Evolutionary conservation across 257 asterid species (phyloP).

Genomic region (Thymus mandschuricus): DNA sequence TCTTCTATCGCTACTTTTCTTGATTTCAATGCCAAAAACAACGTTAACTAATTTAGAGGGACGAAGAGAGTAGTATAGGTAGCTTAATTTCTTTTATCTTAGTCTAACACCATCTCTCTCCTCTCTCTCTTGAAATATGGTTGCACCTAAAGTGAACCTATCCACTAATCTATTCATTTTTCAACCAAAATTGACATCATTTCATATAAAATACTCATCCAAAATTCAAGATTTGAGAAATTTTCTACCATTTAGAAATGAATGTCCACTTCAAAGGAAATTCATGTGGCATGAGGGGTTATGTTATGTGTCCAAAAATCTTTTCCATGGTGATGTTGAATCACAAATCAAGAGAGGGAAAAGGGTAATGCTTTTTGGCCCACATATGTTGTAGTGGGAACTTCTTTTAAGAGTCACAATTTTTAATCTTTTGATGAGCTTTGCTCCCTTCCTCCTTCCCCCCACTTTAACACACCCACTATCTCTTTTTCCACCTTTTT

Average conservation of each 20-base stretch:
- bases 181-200: neutral
- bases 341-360: constrained; percentile 31
- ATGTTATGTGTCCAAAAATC: constrained; percentile 25
- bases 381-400: constrained; percentile 67
- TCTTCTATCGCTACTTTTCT: no score
- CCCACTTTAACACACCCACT: constrained; percentile 48
- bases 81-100: no score
- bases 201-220: neutral
- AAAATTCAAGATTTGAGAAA: neutral
- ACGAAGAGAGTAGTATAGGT: no score
- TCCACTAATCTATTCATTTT: neutral
- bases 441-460: constrained; percentile 29
- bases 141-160: neutral
- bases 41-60: no score
- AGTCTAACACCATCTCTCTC: no score
- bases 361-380: constrained; percentile 49
- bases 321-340: constrained; percentile 28
- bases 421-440: constrained; percentile 57
- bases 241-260: neutral
- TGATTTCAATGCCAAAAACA: no score
- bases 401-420: constrained; percentile 71
- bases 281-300: constrained; percentile 14
- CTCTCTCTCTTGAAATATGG: neutral
- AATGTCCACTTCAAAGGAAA: neutral
- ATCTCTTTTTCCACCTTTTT: constrained; percentile 35